phyloP scores from a whole-genome alignment of 2,329 filamentous ascomycete genomes.

The Ascochyta fabae region DNA sequence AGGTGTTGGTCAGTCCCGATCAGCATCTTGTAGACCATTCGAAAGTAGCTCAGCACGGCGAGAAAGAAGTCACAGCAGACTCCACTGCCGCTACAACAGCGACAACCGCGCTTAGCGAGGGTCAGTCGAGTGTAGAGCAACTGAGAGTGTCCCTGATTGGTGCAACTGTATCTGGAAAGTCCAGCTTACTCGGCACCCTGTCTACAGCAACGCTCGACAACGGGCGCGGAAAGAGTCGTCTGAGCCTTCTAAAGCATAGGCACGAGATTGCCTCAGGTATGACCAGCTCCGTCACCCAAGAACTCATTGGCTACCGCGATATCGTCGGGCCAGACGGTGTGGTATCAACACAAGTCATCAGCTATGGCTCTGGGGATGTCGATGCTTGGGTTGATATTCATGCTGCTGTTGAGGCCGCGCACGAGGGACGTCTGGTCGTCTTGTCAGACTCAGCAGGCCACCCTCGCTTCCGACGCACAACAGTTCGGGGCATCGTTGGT shows the following conservation, averaged over 20 bases:
- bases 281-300: conserved; percentile 93
- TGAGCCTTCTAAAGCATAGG: conserved; percentile 87
- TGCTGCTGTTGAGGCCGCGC: conserved; percentile 72
- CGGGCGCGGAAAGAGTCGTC: conserved; percentile 84
- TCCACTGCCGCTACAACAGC: background rate
- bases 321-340: conserved; percentile 19
- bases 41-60: conserved; percentile 17
- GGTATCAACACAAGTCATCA: conserved; percentile 63
- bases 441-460: conserved; percentile 92
- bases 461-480: conserved; percentile 86
- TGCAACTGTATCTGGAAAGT: conserved; percentile 90
- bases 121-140: conserved; percentile 60
- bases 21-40: conserved; percentile 35
- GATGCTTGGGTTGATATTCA: conserved; percentile 96
- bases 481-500: conserved; percentile 85
- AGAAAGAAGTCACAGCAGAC: background rate
- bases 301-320: conserved; percentile 80
- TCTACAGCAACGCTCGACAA: conserved; percentile 91
- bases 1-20: conserved; percentile 81
- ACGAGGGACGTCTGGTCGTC: conserved; percentile 78
- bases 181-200: conserved; percentile 84
- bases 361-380: conserved; percentile 85
- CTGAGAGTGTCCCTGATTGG: conserved; percentile 87
- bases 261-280: conserved; percentile 92
- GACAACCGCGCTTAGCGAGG: conserved; percentile 2